Conservation (phyloP, 2,329 filamentous ascomycete species). For the Fusarium oxysporum region DNA sequence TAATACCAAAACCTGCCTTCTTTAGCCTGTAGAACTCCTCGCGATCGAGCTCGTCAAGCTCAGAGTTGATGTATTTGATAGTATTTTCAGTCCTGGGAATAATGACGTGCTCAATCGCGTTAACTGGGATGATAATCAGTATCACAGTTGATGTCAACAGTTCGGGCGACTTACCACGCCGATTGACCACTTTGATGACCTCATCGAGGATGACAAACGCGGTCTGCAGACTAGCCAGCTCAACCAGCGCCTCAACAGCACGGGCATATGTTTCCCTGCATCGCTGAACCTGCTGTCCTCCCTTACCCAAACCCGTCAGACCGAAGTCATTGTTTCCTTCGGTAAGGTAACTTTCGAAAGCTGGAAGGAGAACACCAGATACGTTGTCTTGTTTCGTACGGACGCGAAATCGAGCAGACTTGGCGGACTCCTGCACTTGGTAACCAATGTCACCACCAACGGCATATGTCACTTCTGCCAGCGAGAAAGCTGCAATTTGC, state of each 20-base stretch:
- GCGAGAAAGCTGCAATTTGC: conserved; percentile 98
- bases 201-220: conserved; percentile 98
- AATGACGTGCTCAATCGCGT: conserved; percentile 96
- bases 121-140: conserved; percentile 67
- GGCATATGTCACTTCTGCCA: conserved; percentile 97
- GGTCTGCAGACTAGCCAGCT: conserved; percentile 94
- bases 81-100: conserved; percentile 98
- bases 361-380: conserved; percentile 91
- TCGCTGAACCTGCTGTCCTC: conserved; percentile 94
- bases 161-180: conserved; percentile 72
- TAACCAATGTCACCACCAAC: conserved; percentile 96
- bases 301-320: conserved; percentile 94
- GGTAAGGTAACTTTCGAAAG: conserved; percentile 90
- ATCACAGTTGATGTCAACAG: background rate
- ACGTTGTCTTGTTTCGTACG: conserved; percentile 98
- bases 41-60: conserved; percentile 95
- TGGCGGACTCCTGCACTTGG: conserved; percentile 96
- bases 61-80: conserved; percentile 99
- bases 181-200: conserved; percentile 98
- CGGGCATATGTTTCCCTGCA: conserved; percentile 96
- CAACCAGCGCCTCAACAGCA: conserved; percentile 94
- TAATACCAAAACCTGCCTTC: conserved; percentile 64
- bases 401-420: conserved; percentile 90
- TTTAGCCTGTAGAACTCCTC: conserved; percentile 98
- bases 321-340: conserved; percentile 97